These are phyloP conservation scores for Microascus cirrosus DNA, from an alignment of 2,329 filamentous ascomycete genomes.

Conservation along the genomic window DNA sequence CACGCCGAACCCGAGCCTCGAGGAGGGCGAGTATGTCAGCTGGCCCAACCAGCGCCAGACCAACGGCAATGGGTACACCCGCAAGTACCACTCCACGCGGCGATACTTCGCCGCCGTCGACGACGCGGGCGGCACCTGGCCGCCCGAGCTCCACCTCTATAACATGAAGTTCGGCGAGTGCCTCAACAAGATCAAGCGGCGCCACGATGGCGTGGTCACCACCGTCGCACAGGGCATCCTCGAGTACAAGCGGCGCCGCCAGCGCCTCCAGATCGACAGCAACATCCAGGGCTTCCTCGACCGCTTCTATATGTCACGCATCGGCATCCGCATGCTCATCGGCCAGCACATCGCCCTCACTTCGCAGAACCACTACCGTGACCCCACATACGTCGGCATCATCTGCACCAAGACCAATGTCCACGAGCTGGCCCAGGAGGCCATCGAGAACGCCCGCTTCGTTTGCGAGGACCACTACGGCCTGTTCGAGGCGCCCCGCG, in stretches of 20 bases:
- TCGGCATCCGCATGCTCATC: conserved; percentile 98
- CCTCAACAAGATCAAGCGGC: conserved; percentile 85
- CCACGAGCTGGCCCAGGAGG: conserved; percentile 85
- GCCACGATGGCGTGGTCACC: conserved; percentile 94
- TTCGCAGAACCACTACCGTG: conserved; percentile 78
- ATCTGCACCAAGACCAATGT: conserved; percentile 99
- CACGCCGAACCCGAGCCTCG: conserved; percentile 82
- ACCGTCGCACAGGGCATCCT: conserved; percentile 96
- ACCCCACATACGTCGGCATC: conserved; percentile 93
- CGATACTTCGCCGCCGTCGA: conserved; percentile 91
- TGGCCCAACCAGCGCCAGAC: conserved; percentile 36
- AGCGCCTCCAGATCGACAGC: conserved; percentile 96
- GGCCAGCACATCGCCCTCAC: conserved; percentile 96
- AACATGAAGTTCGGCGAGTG: conserved; percentile 85
- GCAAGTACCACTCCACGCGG: conserved; percentile 42
- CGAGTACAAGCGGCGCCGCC: conserved; percentile 92
- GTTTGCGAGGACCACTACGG: conserved; percentile 99
- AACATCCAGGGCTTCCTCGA: conserved; percentile 97
- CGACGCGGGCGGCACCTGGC: conserved; percentile 84
- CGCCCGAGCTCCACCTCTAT: conserved; percentile 86
- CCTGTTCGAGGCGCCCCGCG: conserved; percentile 89
- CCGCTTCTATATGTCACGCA: conserved; percentile 99
- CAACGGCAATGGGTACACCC: conserved; percentile 30
- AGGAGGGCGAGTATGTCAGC: conserved; percentile 67
- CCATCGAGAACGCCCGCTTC: conserved; percentile 97